Evolutionary conservation across 192 early-diverging fungal genomes (phyloP).

Genomic region (Thoreauomyces humboldtii): DNA sequence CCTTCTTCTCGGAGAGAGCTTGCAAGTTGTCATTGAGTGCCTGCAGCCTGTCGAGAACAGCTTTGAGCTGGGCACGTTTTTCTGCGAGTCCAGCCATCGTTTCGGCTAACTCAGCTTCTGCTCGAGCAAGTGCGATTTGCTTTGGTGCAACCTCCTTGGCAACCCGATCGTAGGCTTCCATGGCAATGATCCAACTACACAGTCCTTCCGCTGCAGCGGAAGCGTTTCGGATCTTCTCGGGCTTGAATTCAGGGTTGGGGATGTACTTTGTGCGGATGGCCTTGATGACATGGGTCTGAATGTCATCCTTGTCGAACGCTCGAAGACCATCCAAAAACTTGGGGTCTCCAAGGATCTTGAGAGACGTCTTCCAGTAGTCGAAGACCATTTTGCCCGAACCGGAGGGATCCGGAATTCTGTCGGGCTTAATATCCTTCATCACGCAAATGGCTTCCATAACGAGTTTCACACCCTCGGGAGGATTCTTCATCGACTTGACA

Average conservation of each 20-base stretch:
- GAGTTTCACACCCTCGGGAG: constrained; percentile 60
- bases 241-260: constrained; percentile 63
- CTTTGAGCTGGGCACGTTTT: constrained; percentile 52
- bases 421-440: constrained; percentile 66
- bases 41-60: constrained; percentile 52
- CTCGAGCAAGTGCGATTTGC: constrained; percentile 53
- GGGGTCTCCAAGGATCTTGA: constrained; percentile 59
- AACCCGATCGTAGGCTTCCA: constrained; percentile 64
- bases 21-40: constrained; percentile 54
- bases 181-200: constrained; percentile 60
- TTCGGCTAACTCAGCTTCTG: constrained; percentile 55
- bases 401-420: constrained; percentile 60
- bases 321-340: constrained; percentile 53
- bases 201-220: constrained; percentile 62
- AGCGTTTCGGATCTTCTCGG: constrained; percentile 63
- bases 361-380: constrained; percentile 62
- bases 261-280: constrained; percentile 54
- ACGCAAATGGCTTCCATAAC: constrained; percentile 67
- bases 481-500: constrained; percentile 66
- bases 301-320: constrained; percentile 62
- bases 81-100: constrained; percentile 57
- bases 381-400: constrained; percentile 63
- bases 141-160: constrained; percentile 62
- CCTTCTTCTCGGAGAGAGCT: constrained; percentile 52
- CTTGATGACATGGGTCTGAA: constrained; percentile 59